phyloP scores from a whole-genome alignment of 2,329 filamentous ascomycete genomes.

The Paraphaeosphaeria sporulosa region DNA sequence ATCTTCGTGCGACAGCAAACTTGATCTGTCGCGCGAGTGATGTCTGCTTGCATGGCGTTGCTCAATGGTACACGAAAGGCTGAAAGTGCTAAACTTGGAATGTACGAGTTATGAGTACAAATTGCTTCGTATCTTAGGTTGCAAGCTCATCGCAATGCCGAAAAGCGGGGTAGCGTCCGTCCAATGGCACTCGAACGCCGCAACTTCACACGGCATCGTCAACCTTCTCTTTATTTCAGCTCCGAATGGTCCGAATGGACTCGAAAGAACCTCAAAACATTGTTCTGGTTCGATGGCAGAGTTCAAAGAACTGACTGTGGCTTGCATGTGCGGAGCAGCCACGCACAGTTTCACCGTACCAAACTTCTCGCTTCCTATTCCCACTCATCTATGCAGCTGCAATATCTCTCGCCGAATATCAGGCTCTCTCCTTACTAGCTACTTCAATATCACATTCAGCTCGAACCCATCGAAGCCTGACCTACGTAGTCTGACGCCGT shows the following conservation, averaged over 20 bases:
- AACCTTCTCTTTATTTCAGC: neutral
- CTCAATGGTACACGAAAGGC: neutral
- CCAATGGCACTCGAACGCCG: neutral
- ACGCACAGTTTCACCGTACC: conserved; percentile 49
- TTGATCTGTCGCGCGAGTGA: neutral
- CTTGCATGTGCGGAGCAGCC: conserved; percentile 56
- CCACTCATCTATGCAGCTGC: conserved; percentile 58
- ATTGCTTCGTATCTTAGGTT: conserved; percentile 1
- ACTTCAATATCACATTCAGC: conserved; percentile 47
- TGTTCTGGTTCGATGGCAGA: conserved; percentile 14
- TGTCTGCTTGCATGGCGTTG: neutral
- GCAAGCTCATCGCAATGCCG: neutral
- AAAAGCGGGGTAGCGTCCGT: conserved; percentile 11
- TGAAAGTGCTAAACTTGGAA: neutral
- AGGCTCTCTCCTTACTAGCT: conserved; percentile 54
- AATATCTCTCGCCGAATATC: conserved; percentile 58
- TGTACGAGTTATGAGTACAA: neutral
- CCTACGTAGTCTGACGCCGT: conserved; percentile 39
- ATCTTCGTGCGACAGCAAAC: neutral
- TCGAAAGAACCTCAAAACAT: neutral
- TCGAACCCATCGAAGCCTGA: conserved; percentile 26
- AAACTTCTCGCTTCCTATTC: conserved; percentile 50
- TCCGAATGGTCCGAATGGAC: neutral
- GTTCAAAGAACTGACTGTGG: conserved; percentile 34
- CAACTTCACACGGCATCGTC: neutral